These are phyloP conservation scores for Bruguiera hainesii DNA, from an alignment of 441 rosid species.

Conservation along the genomic window DNA sequence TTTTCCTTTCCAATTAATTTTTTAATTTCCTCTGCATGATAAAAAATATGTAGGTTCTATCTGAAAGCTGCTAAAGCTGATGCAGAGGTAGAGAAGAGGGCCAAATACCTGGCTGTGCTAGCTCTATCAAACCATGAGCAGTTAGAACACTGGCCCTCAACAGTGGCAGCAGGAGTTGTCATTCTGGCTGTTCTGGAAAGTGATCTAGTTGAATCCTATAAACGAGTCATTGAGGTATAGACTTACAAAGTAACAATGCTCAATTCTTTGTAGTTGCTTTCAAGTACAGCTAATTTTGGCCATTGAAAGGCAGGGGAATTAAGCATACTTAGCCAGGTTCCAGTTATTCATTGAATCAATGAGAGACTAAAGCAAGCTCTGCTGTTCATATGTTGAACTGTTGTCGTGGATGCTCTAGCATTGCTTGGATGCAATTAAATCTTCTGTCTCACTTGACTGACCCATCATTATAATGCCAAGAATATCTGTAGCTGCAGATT, in stretches of 20 bases:
- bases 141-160: slow-evolving; percentile 80
- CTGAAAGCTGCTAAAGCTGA: slow-evolving; percentile 71
- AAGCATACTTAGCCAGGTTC: too few species aligned
- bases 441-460: too few species aligned
- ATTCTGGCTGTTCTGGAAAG: slow-evolving; percentile 57
- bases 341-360: too few species aligned
- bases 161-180: slow-evolving; percentile 80
- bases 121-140: slow-evolving; percentile 68
- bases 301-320: background rate
- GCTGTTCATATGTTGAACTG: too few species aligned
- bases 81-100: slow-evolving; percentile 60
- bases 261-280: background rate
- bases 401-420: too few species aligned
- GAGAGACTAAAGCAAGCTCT: too few species aligned
- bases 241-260: background rate
- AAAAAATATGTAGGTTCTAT: slow-evolving; percentile 57
- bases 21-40: background rate
- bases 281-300: background rate
- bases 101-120: slow-evolving; percentile 56
- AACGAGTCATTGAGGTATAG: slow-evolving; percentile 65
- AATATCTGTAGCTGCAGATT: background rate
- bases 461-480: background rate
- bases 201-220: slow-evolving; percentile 41
- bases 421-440: too few species aligned
- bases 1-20: background rate